phyloP scores from a whole-genome alignment of 352 stramenopile genomes.

The Pseudoperonospora humuli region DNA sequence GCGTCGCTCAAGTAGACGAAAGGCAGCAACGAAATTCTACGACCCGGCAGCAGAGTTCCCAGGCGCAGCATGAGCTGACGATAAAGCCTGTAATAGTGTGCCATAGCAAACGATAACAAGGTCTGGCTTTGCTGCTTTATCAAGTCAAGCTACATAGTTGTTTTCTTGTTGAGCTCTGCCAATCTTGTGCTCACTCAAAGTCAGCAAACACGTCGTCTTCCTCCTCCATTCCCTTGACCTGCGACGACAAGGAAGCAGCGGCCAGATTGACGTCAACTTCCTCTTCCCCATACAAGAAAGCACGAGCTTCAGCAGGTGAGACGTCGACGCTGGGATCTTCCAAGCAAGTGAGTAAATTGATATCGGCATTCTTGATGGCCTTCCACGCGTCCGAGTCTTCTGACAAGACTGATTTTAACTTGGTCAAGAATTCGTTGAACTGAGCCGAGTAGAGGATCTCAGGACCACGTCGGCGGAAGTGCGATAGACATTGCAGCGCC shows the following conservation, averaged over 20 bases:
- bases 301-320: constrained; percentile 36
- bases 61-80: constrained; percentile 47
- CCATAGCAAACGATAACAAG: too few species aligned
- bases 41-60: constrained; percentile 70
- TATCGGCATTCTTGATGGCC: constrained; percentile 38
- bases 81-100: constrained; percentile 6
- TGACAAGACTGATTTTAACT: constrained; percentile 39
- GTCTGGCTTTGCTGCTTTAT: neutral
- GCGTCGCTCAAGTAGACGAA: constrained; percentile 59
- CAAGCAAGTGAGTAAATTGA: constrained; percentile 45
- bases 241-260: constrained; percentile 47
- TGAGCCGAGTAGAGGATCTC: constrained; percentile 66
- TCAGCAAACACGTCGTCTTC: constrained; percentile 81
- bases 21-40: constrained; percentile 62
- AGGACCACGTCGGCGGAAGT: constrained; percentile 62
- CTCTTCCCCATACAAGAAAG: constrained; percentile 61
- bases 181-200: constrained; percentile 42
- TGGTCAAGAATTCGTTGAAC: constrained; percentile 66
- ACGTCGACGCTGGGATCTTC: constrained; percentile 54
- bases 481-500: constrained; percentile 52
- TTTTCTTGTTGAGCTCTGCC: neutral
- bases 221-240: constrained; percentile 52
- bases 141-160: neutral
- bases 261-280: constrained; percentile 36
- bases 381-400: constrained; percentile 48